phyloP scores from a whole-genome alignment of 176 grass and related monocot species.

The Tuctoria greenei region DNA sequence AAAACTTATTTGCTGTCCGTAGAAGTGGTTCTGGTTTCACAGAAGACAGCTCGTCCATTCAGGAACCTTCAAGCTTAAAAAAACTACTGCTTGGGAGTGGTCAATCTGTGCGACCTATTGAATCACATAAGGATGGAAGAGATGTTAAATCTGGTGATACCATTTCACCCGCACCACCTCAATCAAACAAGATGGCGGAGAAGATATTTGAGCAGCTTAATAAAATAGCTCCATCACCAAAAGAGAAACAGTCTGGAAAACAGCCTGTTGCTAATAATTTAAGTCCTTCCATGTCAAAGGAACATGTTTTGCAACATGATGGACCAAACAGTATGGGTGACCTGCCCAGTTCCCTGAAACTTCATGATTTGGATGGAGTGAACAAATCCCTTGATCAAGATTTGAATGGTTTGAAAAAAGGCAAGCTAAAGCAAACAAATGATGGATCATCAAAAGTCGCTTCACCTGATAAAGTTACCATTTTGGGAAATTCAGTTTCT shows the following conservation, averaged over 20 bases:
- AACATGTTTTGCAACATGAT: conserved; percentile 26
- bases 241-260: conserved; percentile 38
- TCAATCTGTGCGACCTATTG: conserved; percentile 28
- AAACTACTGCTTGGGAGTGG: conserved; percentile 34
- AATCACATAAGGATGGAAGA: conserved; percentile 24
- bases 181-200: conserved; percentile 72
- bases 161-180: conserved; percentile 37
- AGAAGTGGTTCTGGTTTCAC: conserved; percentile 39
- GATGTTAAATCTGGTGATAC: conserved; percentile 48
- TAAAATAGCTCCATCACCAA: conserved; percentile 68
- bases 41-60: conserved; percentile 33
- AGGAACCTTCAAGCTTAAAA: conserved; percentile 40
- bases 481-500: conserved; percentile 33
- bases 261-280: conserved; percentile 15
- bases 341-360: conserved; percentile 30
- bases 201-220: conserved; percentile 82
- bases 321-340: conserved; percentile 29
- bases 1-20: conserved; percentile 47
- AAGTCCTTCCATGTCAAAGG: conserved; percentile 28
- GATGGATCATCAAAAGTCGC: conserved; percentile 39
- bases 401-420: conserved; percentile 45
- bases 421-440: conserved; percentile 26
- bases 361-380: conserved; percentile 41
- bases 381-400: conserved; percentile 14
- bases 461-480: conserved; percentile 28